phyloP scores from a whole-genome alignment of 1,139 yeast genomes.

The Blastobotrys proliferans region DNA sequence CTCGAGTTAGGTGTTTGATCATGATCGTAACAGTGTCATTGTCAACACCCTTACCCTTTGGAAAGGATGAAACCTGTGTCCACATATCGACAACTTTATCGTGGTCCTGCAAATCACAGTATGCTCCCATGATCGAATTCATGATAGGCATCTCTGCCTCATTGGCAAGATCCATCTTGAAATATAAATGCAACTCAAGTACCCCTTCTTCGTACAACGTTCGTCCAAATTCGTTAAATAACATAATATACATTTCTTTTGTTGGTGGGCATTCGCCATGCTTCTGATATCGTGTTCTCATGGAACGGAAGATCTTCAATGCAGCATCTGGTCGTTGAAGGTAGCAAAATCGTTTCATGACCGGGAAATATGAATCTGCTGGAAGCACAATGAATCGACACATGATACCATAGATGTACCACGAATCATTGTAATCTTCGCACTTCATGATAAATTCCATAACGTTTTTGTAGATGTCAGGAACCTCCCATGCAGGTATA shows the following conservation, averaged over 20 bases:
- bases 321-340: slow-evolving; percentile 62
- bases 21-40: slow-evolving; percentile 67
- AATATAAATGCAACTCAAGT: slow-evolving; percentile 56
- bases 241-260: slow-evolving; percentile 56
- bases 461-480: slow-evolving; percentile 41
- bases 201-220: slow-evolving; percentile 65
- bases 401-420: slow-evolving; percentile 61
- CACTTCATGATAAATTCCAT: slow-evolving; percentile 43
- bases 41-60: slow-evolving; percentile 49
- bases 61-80: slow-evolving; percentile 51
- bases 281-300: slow-evolving; percentile 53
- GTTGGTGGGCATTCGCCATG: slow-evolving; percentile 64
- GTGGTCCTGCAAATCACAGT: slow-evolving; percentile 58
- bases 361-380: slow-evolving; percentile 54
- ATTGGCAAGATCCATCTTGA: slow-evolving; percentile 63
- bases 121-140: slow-evolving; percentile 64
- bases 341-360: slow-evolving; percentile 57
- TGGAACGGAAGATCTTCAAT: slow-evolving; percentile 57
- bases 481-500: slow-evolving; percentile 31
- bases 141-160: slow-evolving; percentile 55
- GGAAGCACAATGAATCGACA: slow-evolving; percentile 60
- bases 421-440: slow-evolving; percentile 48
- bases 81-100: slow-evolving; percentile 60
- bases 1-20: slow-evolving; percentile 62
- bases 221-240: slow-evolving; percentile 60